These are phyloP conservation scores for Kondoa subrosea DNA, from an alignment of 768 basidiomycete genomes.

Conservation along the genomic window DNA sequence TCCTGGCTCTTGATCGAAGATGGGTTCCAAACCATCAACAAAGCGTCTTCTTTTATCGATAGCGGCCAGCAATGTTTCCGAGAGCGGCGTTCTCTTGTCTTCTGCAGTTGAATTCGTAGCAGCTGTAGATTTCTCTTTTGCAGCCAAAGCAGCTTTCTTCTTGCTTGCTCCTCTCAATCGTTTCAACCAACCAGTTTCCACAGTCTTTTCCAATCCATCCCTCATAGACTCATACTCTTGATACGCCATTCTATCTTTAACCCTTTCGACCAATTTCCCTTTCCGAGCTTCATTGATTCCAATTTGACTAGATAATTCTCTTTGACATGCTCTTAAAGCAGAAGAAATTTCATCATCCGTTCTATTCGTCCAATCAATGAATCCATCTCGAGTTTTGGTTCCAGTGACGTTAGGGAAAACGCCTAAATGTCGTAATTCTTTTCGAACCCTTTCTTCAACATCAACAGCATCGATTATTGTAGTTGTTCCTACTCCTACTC, in stretches of 20 bases:
- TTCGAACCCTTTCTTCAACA: slow-evolving; percentile 35
- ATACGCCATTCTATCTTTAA: slow-evolving; percentile 71
- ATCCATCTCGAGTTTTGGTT: background rate
- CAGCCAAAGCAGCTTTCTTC: slow-evolving; percentile 47
- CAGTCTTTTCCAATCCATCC: slow-evolving; percentile 72
- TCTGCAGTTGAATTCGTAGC: slow-evolving; percentile 21
- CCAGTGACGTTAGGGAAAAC: slow-evolving; percentile 31
- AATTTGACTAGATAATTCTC: slow-evolving; percentile 56
- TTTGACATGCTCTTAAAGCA: slow-evolving; percentile 72
- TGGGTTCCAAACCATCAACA: slow-evolving; percentile 55
- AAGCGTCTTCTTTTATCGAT: slow-evolving; percentile 61
- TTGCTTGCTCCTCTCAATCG: slow-evolving; percentile 48
- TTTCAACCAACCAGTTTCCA: slow-evolving; percentile 54
- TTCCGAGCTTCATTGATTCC: slow-evolving; percentile 71
- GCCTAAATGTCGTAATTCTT: slow-evolving; percentile 35
- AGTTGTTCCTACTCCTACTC: slow-evolving; percentile 58
- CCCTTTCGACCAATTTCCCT: slow-evolving; percentile 51
- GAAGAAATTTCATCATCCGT: slow-evolving; percentile 79
- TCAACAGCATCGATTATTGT: slow-evolving; percentile 37
- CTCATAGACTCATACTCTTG: slow-evolving; percentile 76
- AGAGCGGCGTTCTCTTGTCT: slow-evolving; percentile 32
- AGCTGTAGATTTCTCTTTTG: slow-evolving; percentile 46
- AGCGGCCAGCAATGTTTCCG: slow-evolving; percentile 51
- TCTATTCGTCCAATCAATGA: slow-evolving; percentile 37
- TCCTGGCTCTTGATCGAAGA: slow-evolving; percentile 55